These are phyloP conservation scores for Paramecium octaurelia DNA, from an alignment of 73 alveolate species.

Conservation along the genomic window DNA sequence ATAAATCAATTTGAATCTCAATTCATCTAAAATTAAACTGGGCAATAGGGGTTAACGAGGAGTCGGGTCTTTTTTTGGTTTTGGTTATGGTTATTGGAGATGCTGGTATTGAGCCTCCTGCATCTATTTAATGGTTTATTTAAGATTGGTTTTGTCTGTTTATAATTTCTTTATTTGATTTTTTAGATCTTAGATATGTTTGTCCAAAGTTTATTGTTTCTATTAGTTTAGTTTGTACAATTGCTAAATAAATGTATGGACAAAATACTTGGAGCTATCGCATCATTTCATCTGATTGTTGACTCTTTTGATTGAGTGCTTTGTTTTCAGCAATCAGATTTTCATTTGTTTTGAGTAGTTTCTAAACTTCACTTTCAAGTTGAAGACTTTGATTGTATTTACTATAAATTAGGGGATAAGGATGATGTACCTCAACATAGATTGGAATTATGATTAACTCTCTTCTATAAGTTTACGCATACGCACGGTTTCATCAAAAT, in stretches of 20 bases:
- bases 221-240: background rate
- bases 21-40: background rate
- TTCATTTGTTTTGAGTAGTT: slow-evolving; percentile 24
- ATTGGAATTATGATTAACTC: background rate
- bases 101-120: background rate
- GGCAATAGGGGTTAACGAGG: background rate
- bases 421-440: background rate
- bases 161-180: background rate
- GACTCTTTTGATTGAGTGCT: background rate
- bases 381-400: background rate
- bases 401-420: background rate
- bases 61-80: background rate
- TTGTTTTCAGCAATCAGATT: slow-evolving; percentile 8
- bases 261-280: background rate
- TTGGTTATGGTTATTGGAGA: background rate
- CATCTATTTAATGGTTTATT: slow-evolving; percentile 3
- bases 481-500: slow-evolving; percentile 38
- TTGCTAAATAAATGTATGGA: background rate
- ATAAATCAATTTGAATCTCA: background rate
- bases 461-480: slow-evolving; percentile 31
- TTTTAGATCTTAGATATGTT: background rate
- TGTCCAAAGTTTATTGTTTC: background rate
- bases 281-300: slow-evolving; percentile 2
- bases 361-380: slow-evolving; percentile 18
- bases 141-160: slow-evolving; percentile 1